Conservation (phyloP, 2,329 filamentous ascomycete genomes). For the Fusarium veterinarium region DNA sequence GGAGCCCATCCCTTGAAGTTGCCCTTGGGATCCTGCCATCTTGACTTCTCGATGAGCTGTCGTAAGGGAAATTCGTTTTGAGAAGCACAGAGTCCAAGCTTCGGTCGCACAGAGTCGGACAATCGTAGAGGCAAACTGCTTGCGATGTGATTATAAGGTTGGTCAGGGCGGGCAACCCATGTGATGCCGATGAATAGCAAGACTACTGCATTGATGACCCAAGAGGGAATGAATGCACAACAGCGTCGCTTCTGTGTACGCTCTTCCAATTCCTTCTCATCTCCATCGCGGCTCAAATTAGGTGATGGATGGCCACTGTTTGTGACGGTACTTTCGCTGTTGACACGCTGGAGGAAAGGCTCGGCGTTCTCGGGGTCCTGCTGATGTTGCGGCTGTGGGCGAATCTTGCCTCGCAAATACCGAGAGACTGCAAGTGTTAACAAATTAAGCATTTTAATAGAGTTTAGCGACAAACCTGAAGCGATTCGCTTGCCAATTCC, state of each 20-base stretch:
- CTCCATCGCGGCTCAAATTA: background rate
- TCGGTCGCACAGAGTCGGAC: constrained; percentile 38
- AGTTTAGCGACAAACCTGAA: constrained; percentile 36
- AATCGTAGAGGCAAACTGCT: constrained; percentile 46
- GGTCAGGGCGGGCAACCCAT: constrained; percentile 39
- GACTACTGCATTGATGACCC: constrained; percentile 14
- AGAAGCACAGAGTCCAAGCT: constrained; percentile 36
- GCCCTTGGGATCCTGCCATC: constrained; percentile 42
- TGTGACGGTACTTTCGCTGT: constrained; percentile 8
- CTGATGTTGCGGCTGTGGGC: constrained; percentile 11
- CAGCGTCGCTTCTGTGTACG: background rate
- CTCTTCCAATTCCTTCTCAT: constrained; percentile 22
- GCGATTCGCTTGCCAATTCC: constrained; percentile 28
- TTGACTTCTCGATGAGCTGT: constrained; percentile 37
- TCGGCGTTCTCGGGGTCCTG: constrained; percentile 36
- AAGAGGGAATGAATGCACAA: constrained; percentile 26
- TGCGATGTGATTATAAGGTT: constrained; percentile 47
- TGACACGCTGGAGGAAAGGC: constrained; percentile 22
- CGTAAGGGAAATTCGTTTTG: constrained; percentile 46
- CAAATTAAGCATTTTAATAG: background rate
- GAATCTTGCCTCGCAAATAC: constrained; percentile 28
- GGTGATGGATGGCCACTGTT: constrained; percentile 11
- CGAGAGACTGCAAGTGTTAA: constrained; percentile 27
- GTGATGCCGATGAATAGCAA: constrained; percentile 39
- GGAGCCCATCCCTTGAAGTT: constrained; percentile 51